phyloP scores from a whole-genome alignment of 108 stramenopile genomes.

The Nitzschia sp. region DNA sequence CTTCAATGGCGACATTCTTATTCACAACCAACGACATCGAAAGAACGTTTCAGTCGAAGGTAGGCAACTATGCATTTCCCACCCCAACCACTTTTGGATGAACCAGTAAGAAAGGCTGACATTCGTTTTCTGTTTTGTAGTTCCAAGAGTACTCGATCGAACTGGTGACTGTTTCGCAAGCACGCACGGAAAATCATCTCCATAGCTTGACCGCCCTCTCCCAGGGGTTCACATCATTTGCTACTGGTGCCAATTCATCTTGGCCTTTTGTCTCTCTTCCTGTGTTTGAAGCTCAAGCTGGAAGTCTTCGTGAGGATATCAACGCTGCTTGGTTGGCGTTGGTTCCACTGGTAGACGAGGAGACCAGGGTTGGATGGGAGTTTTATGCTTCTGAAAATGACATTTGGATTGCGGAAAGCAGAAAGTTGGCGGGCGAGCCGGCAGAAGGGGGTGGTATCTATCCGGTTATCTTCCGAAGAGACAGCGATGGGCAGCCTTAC shows the following conservation, averaged over 20 bases:
- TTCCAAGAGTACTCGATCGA: too few relatives aligned
- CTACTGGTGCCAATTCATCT: not conserved
- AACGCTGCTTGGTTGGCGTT: not conserved
- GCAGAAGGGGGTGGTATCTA: too few relatives aligned
- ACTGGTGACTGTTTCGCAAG: too few relatives aligned
- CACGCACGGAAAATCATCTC: not conserved
- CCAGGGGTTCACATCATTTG: not conserved
- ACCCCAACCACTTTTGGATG: too few relatives aligned
- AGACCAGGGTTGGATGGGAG: not conserved
- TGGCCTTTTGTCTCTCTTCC: not conserved
- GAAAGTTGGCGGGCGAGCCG: not conserved
- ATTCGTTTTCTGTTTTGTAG: too few relatives aligned
- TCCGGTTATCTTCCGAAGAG: too few relatives aligned
- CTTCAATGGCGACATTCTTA: too few relatives aligned
- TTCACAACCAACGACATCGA: too few relatives aligned
- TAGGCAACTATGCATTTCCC: too few relatives aligned
- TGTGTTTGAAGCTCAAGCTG: not conserved
- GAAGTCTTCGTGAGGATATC: not conserved
- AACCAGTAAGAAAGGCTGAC: too few relatives aligned
- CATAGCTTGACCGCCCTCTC: not conserved
- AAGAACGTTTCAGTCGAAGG: too few relatives aligned
- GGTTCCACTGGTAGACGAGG: not conserved
- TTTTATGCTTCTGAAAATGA: not conserved
- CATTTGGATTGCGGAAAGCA: conserved; percentile 4
- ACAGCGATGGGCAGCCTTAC: too few relatives aligned